phyloP scores from a whole-genome alignment of 2,329 filamentous ascomycete species.

The Corynespora cassiicola region DNA sequence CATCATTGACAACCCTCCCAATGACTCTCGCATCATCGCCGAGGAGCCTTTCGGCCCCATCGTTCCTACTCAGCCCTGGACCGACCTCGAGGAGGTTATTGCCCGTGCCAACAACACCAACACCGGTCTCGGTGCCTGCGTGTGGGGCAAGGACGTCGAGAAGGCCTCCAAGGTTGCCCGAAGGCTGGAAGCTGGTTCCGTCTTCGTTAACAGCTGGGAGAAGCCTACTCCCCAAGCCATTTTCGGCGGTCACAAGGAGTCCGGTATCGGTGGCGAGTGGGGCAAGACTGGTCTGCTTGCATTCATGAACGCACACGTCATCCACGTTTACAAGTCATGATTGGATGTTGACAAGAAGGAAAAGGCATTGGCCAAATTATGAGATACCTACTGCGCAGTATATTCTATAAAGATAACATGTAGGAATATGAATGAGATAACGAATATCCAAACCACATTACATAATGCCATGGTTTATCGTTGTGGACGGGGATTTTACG shows the following conservation, averaged over 20 bases:
- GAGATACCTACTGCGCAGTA: too few species aligned
- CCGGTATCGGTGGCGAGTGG: slow-evolving; percentile 77
- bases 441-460: too few species aligned
- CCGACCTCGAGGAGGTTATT: slow-evolving; percentile 60
- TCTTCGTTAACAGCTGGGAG: slow-evolving; percentile 62
- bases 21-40: slow-evolving; percentile 62
- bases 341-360: slow-evolving; percentile 1
- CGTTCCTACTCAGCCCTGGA: slow-evolving; percentile 70
- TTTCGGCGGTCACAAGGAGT: slow-evolving; percentile 82
- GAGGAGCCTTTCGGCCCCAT: slow-evolving; percentile 72
- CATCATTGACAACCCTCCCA: slow-evolving; percentile 65
- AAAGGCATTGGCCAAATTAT: too few species aligned
- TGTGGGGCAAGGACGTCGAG: slow-evolving; percentile 53
- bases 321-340: slow-evolving; percentile 53
- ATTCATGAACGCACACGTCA: slow-evolving; percentile 56
- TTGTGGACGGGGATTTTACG: too few species aligned
- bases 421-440: too few species aligned
- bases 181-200: slow-evolving; percentile 59
- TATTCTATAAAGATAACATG: too few species aligned
- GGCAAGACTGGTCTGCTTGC: slow-evolving; percentile 51
- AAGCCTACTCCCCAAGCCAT: slow-evolving; percentile 54
- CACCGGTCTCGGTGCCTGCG: slow-evolving; percentile 60
- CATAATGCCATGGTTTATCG: too few species aligned
- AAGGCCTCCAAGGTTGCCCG: slow-evolving; percentile 56
- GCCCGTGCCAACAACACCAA: slow-evolving; percentile 55